Evolutionary conservation across 176 grass and related monocot genomes (phyloP), one percentile per base, ranked within the genome.

Genomic region (Zoysia japonica): DNA sequence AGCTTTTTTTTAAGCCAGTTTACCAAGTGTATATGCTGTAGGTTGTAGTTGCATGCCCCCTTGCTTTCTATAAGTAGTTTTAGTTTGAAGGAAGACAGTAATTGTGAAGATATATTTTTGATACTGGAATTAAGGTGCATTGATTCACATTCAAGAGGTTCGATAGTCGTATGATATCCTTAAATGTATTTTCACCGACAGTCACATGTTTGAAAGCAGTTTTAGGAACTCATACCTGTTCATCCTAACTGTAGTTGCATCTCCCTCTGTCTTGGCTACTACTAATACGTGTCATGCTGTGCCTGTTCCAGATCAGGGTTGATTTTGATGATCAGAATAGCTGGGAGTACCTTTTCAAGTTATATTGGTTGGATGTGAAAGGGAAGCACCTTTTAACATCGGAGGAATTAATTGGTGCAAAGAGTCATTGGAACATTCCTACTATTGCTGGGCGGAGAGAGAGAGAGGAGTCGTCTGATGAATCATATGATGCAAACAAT

Each of bases 301-400:
- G 2, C 50, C 17, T 46, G 44, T 79, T 70, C 43, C 84, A 99
- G 96, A 87, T 80, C 86, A 84, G 40, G 15, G 88, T 99, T 82
- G 96, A 99, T 84, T 99, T 99, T 82, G 90, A 99, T 77, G 96
- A 99, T 70, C 82, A 89, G 84, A 91, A 83, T 88, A 99, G 88
- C 77, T 99, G 96, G 96, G 92, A 99, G 85, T 99, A 99, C 79
- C 89, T 99, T 64, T 99, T 99, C 85, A 99, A 99, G 78, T 77
- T 96, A 70, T 99, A 99, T 82, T 99, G 96, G 96, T 90, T 99
- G 56, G 82, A 91, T 80, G 65, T 89, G n/a, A 99, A 96, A 89
- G 64, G 89, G 70, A 99, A 90, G 9, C 63, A 93, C 55, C 81
- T 71, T 46, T 70, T 99, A 84, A 96, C 90, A 52, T 79, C 93